Evolutionary conservation across 306 rosid species (phyloP).

Genomic region (Bauhinia variegata): DNA sequence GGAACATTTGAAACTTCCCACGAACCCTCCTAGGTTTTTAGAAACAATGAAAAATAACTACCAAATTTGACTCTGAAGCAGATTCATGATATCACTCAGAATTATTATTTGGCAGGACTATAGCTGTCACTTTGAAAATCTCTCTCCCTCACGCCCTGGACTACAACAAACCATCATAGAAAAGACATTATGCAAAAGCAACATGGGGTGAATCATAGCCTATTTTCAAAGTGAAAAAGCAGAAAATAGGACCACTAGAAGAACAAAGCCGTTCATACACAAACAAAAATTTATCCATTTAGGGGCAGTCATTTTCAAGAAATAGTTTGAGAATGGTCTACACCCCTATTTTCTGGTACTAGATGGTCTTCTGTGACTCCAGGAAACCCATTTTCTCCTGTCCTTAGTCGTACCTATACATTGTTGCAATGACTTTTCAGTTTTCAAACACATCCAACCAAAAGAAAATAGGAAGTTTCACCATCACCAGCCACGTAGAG

Average conservation of each 20-base stretch:
- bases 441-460: conserved; percentile 30
- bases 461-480: neutral
- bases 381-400: conserved; percentile 27
- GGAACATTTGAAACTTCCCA: neutral
- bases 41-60: conserved; percentile 23
- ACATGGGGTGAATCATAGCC: conserved; percentile 42
- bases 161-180: conserved; percentile 43
- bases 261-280: conserved; percentile 39
- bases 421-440: conserved; percentile 35
- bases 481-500: conserved; percentile 1
- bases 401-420: conserved; percentile 25
- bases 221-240: conserved; percentile 38
- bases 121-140: conserved; percentile 49
- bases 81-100: conserved; percentile 40
- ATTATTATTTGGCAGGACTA: conserved; percentile 40
- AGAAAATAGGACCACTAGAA: conserved; percentile 44
- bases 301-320: conserved; percentile 40
- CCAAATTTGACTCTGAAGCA: conserved; percentile 43
- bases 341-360: conserved; percentile 30
- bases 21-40: conserved; percentile 6
- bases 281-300: conserved; percentile 30
- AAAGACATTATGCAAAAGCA: conserved; percentile 42
- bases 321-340: conserved; percentile 24
- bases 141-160: conserved; percentile 33
- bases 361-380: conserved; percentile 30